Evolutionary conservation across 2,329 filamentous ascomycete genomes (phyloP).

Genomic region (Neopestalotiopsis sp.): DNA sequence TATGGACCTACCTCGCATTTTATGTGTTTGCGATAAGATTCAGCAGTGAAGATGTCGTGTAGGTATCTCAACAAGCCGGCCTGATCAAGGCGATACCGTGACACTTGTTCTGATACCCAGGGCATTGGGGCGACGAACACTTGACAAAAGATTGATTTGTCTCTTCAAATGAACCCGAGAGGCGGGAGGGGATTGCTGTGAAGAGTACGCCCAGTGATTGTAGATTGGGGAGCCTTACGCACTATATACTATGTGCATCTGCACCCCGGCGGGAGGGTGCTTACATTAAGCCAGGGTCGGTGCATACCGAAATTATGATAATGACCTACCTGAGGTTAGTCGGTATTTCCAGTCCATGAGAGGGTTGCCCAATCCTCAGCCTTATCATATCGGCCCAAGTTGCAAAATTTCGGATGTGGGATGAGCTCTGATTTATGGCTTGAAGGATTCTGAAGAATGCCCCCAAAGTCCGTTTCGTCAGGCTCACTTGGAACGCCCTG

Average conservation of each 20-base stretch:
- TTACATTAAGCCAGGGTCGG: background rate
- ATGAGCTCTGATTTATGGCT: no score
- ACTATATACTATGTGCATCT: background rate
- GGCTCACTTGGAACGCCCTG: no score
- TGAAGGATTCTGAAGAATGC: no score
- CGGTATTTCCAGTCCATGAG: background rate
- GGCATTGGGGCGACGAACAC: background rate
- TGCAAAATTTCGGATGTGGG: no score
- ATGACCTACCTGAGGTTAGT: background rate
- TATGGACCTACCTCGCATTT: background rate
- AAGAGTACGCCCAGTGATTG: background rate
- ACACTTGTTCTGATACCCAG: background rate
- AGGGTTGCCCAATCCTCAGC: background rate
- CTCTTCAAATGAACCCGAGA: background rate
- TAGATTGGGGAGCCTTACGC: background rate
- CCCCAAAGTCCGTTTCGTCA: no score
- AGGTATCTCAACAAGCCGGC: background rate
- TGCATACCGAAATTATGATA: background rate
- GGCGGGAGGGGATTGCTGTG: background rate
- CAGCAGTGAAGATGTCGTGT: background rate
- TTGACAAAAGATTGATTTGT: background rate
- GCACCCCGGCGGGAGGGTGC: background rate
- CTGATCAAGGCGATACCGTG: slow-evolving; percentile 6
- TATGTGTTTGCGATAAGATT: background rate
- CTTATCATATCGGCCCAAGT: background rate